A percentile compares a stretch with the other conserved stretches of the same genome.
Conservation (phyloP, 1,284 basidiomycete species). For the Ustilago crameri region DNA sequence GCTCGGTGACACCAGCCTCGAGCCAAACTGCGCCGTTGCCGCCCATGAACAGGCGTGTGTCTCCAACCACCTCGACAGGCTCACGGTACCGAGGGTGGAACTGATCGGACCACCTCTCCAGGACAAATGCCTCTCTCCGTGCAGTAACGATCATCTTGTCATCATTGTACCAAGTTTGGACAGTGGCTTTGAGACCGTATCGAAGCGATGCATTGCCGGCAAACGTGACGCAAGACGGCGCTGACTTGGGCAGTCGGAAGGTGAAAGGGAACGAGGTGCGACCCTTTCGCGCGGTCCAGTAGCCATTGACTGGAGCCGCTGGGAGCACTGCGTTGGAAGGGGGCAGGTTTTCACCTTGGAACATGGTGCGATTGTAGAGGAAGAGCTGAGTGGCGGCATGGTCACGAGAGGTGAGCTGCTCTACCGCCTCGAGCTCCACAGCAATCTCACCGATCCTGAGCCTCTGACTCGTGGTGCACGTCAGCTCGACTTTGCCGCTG, state of each 20-base stretch:
- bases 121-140: conserved; percentile 55
- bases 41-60: conserved; percentile 64
- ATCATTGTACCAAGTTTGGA: conserved; percentile 61
- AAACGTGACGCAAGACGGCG: conserved; percentile 57
- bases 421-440: conserved; percentile 55
- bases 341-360: conserved; percentile 60
- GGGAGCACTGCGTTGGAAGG: conserved; percentile 63
- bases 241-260: conserved; percentile 54
- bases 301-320: conserved; percentile 53
- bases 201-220: conserved; percentile 58
- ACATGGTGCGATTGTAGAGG: conserved; percentile 61
- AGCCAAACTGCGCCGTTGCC: conserved; percentile 63
- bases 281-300: conserved; percentile 63
- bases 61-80: conserved; percentile 57
- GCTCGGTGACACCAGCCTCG: conserved; percentile 54
- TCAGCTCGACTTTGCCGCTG: conserved; percentile 61
- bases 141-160: conserved; percentile 56
- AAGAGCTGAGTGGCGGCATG: conserved; percentile 62
- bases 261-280: conserved; percentile 61
- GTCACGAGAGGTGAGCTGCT: conserved; percentile 62
- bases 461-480: conserved; percentile 56
- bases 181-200: conserved; percentile 59
- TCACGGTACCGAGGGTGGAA: conserved; percentile 37
- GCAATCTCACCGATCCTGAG: conserved; percentile 61
- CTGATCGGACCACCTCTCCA: conserved; percentile 60